Evolutionary conservation across 2,329 filamentous ascomycete genomes (phyloP).

Genomic region (Helicocarpus griseus): DNA sequence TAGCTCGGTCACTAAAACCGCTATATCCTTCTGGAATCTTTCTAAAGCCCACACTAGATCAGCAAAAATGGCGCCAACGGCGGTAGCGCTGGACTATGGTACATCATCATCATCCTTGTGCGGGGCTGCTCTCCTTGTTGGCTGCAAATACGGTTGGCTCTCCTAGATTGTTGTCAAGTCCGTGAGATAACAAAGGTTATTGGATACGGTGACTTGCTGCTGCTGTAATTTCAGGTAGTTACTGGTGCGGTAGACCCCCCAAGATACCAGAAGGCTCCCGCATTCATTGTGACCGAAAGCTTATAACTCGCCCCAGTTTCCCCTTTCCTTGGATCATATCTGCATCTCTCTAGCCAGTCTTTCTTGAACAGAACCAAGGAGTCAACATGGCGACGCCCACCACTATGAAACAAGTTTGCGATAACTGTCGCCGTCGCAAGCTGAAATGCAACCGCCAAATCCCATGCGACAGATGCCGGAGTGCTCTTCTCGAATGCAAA

Average conservation of each 20-base stretch:
- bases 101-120: neutral
- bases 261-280: neutral
- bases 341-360: neutral
- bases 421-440: conserved; percentile 34
- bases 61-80: neutral
- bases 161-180: no score
- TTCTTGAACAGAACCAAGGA: neutral
- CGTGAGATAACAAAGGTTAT: neutral
- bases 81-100: neutral
- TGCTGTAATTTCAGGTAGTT: neutral
- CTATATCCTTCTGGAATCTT: neutral
- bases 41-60: neutral
- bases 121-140: neutral
- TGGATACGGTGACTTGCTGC: neutral
- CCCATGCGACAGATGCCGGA: conserved; percentile 33
- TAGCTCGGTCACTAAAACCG: neutral
- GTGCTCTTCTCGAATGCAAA: conserved; percentile 29
- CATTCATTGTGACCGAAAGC: neutral
- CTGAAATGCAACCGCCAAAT: conserved; percentile 32
- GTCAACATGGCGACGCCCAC: no score
- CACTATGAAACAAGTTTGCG: conserved; percentile 28
- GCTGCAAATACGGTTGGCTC: neutral
- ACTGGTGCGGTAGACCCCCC: no score
- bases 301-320: neutral
- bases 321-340: neutral